Conservation (phyloP, 2,329 filamentous ascomycete species). For the Penicillium brevicompactum region DNA sequence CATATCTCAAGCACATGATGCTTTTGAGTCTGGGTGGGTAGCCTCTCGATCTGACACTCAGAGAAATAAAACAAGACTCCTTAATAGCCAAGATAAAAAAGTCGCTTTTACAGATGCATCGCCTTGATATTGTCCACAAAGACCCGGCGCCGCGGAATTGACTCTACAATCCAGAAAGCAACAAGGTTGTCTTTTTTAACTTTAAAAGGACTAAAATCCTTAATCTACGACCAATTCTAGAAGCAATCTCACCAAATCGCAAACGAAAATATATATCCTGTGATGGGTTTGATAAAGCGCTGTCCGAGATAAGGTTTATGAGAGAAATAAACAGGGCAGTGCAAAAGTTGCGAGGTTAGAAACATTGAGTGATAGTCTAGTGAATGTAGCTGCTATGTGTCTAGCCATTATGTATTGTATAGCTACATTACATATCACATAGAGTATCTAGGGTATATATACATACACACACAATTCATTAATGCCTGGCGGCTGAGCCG, state of each 20-base stretch:
- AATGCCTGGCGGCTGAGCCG: no score
- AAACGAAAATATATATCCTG: constrained; percentile 4
- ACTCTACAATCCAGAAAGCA: constrained; percentile 13
- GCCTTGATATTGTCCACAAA: constrained; percentile 18
- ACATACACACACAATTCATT: no score
- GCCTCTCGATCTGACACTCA: constrained; percentile 13
- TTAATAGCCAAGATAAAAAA: constrained; percentile 18
- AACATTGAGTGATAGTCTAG: constrained; percentile 5
- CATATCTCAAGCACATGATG: constrained; percentile 23
- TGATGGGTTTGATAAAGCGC: background rate
- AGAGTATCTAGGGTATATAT: no score
- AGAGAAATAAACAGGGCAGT: background rate
- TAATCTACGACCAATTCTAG: constrained; percentile 6
- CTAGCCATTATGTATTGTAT: no score
- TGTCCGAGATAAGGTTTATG: background rate
- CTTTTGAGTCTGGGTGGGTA: constrained; percentile 21
- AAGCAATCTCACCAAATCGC: constrained; percentile 15
- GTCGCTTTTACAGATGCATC: constrained; percentile 19
- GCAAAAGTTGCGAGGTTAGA: background rate
- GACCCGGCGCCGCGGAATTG: constrained; percentile 23
- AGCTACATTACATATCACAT: no score
- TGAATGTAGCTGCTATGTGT: no score
- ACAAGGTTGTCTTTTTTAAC: constrained; percentile 20
- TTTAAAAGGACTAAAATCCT: constrained; percentile 20
- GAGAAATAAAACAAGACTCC: constrained; percentile 3